Evolutionary conservation across 73 alveolate genomes (phyloP), one percentile per base, ranked within the genome.

Genomic region (Paramecium primaurelia): DNA sequence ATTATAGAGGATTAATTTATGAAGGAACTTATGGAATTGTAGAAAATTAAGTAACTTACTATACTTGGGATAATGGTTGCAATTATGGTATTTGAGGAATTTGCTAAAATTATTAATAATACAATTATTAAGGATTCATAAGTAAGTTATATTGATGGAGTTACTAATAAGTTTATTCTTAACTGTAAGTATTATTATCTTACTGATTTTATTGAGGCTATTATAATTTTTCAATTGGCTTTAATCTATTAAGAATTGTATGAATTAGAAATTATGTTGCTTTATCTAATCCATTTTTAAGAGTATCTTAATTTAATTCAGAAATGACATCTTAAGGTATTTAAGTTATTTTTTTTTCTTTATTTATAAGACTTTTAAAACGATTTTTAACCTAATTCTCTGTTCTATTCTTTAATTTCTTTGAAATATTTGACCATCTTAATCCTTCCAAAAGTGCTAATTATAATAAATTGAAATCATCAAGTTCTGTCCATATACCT

Each of bases 381-480:
- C 94, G 44, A 42, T 89, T 89, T 71, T 89, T 89, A 12, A 89
- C 94, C 14, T 77, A 68, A 47, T 89, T 89, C 44, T 89, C 94
- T 71, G 94, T 89, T 89, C 94, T 22, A n/a, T 89, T 89, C 49
- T 83, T 89, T 34, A 89, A 37, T 71, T 83, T 89, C 59, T 89
- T 89, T 30, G 94, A 84, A 40, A 89, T 71, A 59, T 64, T 89
- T 2, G 94, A 89, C 94, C 94, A 89, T 42, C 91, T 80, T 20
- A 80, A 14, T 10, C 91, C 91, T 45, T 80, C 91, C 4, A 5
- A 16, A 2, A 80, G 28, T 1, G 91, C 71, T n/a, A n/a, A 8
- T 28, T 20, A 9, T 8, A 80, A 12, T 36, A 80, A 45, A 26
- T 40, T 42, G 12, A 12, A 32, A 49, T 80, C 91, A 49, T 80